Evolutionary conservation across 2,329 filamentous ascomycete species (phyloP).

Genomic region (Xenoacremonium recifei): DNA sequence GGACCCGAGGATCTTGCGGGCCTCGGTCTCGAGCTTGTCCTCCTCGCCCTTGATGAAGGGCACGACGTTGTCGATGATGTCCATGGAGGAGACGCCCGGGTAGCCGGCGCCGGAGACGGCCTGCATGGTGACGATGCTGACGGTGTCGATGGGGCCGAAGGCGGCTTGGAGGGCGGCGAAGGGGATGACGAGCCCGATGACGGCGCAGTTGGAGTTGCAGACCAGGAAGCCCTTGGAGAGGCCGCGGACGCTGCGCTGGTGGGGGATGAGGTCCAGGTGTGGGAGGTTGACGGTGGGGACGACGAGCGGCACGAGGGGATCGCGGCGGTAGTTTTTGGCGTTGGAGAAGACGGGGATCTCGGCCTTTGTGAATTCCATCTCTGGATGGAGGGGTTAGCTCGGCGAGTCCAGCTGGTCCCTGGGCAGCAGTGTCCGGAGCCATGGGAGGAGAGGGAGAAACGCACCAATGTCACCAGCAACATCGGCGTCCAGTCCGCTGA

Average conservation of each 20-base stretch:
- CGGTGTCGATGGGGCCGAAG: constrained; percentile 77
- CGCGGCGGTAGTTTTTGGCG: constrained; percentile 92
- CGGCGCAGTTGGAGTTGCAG: constrained; percentile 97
- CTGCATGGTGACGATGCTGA: constrained; percentile 87
- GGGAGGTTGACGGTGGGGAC: constrained; percentile 92
- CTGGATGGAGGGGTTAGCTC: too few species aligned
- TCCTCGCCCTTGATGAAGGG: constrained; percentile 93
- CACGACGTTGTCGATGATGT: constrained; percentile 93
- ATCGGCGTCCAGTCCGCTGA: constrained; percentile 89
- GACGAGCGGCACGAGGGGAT: constrained; percentile 87
- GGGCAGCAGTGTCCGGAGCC: neutral
- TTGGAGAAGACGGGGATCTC: constrained; percentile 95
- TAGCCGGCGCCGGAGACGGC: constrained; percentile 92
- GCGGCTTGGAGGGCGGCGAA: constrained; percentile 84
- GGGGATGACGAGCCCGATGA: constrained; percentile 93
- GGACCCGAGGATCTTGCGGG: constrained; percentile 85
- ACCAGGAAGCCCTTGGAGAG: constrained; percentile 87
- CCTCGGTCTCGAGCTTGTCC: constrained; percentile 93
- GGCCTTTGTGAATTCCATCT: constrained; percentile 86
- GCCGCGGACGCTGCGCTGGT: constrained; percentile 72
- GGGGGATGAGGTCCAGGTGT: constrained; percentile 84
- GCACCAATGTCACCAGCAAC: constrained; percentile 88
- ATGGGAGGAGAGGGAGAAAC: constrained; percentile 26
- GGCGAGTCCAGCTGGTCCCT: too few species aligned
- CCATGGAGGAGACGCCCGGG: constrained; percentile 88